phyloP scores from a whole-genome alignment of 495 filamentous ascomycete species.

The Penicillium steckii region DNA sequence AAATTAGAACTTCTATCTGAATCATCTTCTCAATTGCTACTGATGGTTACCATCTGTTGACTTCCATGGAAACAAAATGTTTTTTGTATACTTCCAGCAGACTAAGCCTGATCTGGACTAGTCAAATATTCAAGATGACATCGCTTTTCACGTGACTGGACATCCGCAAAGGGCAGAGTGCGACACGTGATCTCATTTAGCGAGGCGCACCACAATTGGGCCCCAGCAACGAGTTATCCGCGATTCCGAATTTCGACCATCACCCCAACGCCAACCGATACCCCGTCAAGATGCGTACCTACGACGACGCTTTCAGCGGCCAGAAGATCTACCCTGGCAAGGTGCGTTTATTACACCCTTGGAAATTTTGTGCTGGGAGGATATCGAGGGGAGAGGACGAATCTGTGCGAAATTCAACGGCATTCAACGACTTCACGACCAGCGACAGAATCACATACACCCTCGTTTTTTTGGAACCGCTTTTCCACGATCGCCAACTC shows the following conservation, averaged over 20 bases:
- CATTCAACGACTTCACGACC: no score
- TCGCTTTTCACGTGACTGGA: constrained; percentile 12
- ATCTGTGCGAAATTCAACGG: constrained; percentile 15
- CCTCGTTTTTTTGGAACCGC: not conserved
- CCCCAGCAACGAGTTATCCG: constrained; percentile 34
- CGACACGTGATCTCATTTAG: constrained; percentile 49
- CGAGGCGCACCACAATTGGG: constrained; percentile 53
- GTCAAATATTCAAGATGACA: not conserved
- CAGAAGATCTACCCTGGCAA: constrained; percentile 99
- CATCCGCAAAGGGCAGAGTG: constrained; percentile 39
- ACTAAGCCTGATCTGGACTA: not conserved
- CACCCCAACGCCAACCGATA: constrained; percentile 51
- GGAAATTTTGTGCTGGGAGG: constrained; percentile 12
- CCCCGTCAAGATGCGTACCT: constrained; percentile 88
- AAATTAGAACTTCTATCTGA: no score
- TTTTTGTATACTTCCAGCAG: no score
- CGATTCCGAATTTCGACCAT: constrained; percentile 47
- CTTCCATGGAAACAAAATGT: no score
- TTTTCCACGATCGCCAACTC: not conserved
- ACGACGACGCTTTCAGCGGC: constrained; percentile 97
- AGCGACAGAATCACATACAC: not conserved
- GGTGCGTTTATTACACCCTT: constrained; percentile 58
- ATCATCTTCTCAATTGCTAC: no score
- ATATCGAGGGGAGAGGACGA: constrained; percentile 11
- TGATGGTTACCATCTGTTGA: no score